These are phyloP conservation scores for Bimuria novae-zelandiae DNA, from an alignment of 2,329 filamentous ascomycete genomes.

Conservation along the genomic window DNA sequence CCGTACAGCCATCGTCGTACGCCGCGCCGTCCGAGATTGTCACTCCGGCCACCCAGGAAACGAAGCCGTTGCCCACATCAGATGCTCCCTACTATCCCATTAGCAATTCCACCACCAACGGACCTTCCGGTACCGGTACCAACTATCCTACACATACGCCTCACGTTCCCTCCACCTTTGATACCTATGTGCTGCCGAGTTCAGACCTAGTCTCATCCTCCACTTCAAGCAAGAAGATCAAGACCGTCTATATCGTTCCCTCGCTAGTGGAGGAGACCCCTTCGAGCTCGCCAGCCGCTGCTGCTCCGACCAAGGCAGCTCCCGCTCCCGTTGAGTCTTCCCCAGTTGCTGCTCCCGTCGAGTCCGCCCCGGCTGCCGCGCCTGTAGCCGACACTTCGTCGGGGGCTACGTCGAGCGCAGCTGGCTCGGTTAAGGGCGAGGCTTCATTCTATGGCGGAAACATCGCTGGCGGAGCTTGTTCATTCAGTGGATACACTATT, in stretches of 20 bases:
- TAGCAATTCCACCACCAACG: conserved; percentile 16
- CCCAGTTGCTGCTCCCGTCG: conserved; percentile 14
- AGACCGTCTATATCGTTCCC: conserved; percentile 22
- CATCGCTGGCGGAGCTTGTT: conserved; percentile 64
- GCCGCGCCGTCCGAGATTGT: conserved; percentile 3
- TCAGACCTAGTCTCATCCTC: conserved; percentile 1
- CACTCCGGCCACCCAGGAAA: background rate
- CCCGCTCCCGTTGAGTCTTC: conserved; percentile 10
- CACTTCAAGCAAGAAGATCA: conserved; percentile 10
- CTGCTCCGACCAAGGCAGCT: background rate
- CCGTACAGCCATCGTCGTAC: conserved; percentile 19
- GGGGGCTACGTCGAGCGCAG: background rate
- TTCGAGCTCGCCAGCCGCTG: background rate
- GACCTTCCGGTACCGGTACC: background rate
- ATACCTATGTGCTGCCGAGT: conserved; percentile 6
- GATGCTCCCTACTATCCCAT: conserved; percentile 10
- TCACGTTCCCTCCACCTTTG: conserved; percentile 7
- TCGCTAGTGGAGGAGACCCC: conserved; percentile 2
- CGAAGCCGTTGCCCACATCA: background rate
- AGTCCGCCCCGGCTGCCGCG: conserved; percentile 13
- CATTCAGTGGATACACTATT: conserved; percentile 66
- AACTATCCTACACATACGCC: conserved; percentile 3
- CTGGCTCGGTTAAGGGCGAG: conserved; percentile 21
- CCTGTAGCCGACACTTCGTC: conserved; percentile 12
- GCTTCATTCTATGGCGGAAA: conserved; percentile 48